A percentile compares a stretch with the other conserved stretches of the same genome.
Evolutionary conservation across 768 basidiomycete species (phyloP).

Genomic region (Leccinum arenicola): DNA sequence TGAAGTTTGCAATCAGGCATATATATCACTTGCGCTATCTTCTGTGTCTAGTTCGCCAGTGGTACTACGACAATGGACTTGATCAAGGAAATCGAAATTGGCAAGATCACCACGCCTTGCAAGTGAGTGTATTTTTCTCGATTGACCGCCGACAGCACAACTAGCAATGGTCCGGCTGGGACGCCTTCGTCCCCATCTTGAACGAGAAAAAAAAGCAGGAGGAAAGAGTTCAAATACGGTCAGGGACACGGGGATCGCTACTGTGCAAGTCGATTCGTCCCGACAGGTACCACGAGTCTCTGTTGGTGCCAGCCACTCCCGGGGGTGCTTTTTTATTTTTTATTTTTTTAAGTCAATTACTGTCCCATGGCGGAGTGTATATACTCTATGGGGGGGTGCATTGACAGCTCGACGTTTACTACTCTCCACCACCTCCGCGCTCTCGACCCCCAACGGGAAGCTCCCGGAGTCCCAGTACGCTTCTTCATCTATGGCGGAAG

Average conservation of each 20-base stretch:
- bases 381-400: too few species aligned
- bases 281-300: not conserved
- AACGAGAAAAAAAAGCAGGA: slow-evolving; percentile 40
- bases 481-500: slow-evolving; percentile 71
- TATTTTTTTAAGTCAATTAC: too few species aligned
- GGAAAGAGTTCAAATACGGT: slow-evolving; percentile 58
- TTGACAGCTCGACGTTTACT: slow-evolving; percentile 63
- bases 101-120: slow-evolving; percentile 27
- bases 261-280: slow-evolving; percentile 22
- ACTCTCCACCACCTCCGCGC: slow-evolving; percentile 36
- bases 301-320: not conserved
- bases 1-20: not conserved
- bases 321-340: too few species aligned
- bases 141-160: slow-evolving; percentile 6
- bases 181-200: slow-evolving; percentile 48
- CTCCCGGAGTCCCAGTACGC: slow-evolving; percentile 42
- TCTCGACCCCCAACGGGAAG: slow-evolving; percentile 23
- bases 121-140: slow-evolving; percentile 28
- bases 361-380: too few species aligned
- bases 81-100: slow-evolving; percentile 31
- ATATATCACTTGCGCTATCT: not conserved
- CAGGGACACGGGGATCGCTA: slow-evolving; percentile 41
- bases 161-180: slow-evolving; percentile 35
- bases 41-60: not conserved
- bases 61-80: slow-evolving; percentile 32